A percentile compares a stretch with the other conserved stretches of the same genome.
phyloP scores from a whole-genome alignment of 2,329 filamentous ascomycete species.

The Coleophoma crateriformis region DNA sequence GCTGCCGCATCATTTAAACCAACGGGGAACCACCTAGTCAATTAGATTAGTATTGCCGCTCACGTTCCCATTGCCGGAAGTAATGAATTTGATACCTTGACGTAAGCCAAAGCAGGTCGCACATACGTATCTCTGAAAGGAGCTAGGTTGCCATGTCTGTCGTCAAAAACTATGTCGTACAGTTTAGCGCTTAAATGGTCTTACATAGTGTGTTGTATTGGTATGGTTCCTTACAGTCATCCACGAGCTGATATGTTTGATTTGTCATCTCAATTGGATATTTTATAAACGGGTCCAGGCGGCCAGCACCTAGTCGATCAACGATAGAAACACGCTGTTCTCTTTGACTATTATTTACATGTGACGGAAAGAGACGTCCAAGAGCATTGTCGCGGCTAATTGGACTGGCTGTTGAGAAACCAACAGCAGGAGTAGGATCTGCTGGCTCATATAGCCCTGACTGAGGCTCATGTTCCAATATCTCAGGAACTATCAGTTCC shows the following conservation, averaged over 20 bases:
- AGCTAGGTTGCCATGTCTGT: not conserved
- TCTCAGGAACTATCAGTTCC: constrained; percentile 3
- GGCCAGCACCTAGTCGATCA: constrained; percentile 5
- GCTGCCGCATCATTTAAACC: not conserved
- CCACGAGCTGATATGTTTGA: constrained; percentile 4
- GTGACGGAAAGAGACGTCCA: not conserved
- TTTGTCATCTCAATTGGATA: constrained; percentile 2
- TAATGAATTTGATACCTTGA: too few relatives aligned
- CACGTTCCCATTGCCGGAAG: too few relatives aligned
- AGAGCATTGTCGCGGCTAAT: not conserved
- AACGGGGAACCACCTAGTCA: too few relatives aligned
- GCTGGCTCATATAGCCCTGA: not conserved
- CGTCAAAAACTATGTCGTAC: constrained; percentile 6
- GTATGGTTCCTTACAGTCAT: constrained; percentile 5
- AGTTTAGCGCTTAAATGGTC: not conserved
- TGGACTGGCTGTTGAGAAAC: not conserved
- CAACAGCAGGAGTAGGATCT: not conserved
- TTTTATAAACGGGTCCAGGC: not conserved
- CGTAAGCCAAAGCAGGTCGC: not conserved
- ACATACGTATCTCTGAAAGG: not conserved
- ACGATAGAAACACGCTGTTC: not conserved
- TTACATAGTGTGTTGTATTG: too few relatives aligned
- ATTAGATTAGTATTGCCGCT: too few relatives aligned
- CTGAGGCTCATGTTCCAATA: not conserved
- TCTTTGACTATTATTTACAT: not conserved